Conservation (phyloP, 345 rosid species). For the Heritiera littoralis region DNA sequence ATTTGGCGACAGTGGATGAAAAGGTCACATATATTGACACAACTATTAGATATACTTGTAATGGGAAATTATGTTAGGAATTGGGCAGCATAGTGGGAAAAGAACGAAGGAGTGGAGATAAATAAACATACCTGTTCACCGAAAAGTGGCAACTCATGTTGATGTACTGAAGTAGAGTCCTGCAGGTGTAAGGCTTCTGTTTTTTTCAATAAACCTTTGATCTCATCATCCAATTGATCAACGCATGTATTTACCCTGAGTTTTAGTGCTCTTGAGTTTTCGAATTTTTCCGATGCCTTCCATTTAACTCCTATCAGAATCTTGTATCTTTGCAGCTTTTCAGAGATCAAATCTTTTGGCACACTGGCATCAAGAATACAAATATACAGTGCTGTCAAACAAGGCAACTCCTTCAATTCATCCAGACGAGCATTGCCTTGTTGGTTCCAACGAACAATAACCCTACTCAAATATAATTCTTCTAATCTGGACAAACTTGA, state of each 20-base stretch:
- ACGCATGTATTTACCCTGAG: background rate
- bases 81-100: no score
- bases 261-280: background rate
- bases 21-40: no score
- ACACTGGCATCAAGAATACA: constrained; percentile 9
- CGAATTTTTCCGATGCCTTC: background rate
- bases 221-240: background rate
- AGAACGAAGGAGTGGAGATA: background rate
- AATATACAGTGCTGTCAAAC: constrained; percentile 18
- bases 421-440: constrained; percentile 24
- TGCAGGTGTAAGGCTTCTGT: constrained; percentile 18
- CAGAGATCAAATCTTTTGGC: constrained; percentile 9
- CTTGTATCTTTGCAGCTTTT: background rate
- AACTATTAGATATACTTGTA: no score
- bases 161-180: background rate
- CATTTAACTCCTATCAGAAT: background rate
- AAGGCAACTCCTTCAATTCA: constrained; percentile 26
- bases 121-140: background rate
- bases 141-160: background rate
- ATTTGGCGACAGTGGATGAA: no score
- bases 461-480: constrained; percentile 24
- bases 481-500: constrained; percentile 29
- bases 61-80: no score
- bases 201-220: background rate
- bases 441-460: constrained; percentile 14